These are phyloP conservation scores for Xanthoceras sorbifolium DNA, from an alignment of 345 rosid genomes.

Conservation along the genomic window DNA sequence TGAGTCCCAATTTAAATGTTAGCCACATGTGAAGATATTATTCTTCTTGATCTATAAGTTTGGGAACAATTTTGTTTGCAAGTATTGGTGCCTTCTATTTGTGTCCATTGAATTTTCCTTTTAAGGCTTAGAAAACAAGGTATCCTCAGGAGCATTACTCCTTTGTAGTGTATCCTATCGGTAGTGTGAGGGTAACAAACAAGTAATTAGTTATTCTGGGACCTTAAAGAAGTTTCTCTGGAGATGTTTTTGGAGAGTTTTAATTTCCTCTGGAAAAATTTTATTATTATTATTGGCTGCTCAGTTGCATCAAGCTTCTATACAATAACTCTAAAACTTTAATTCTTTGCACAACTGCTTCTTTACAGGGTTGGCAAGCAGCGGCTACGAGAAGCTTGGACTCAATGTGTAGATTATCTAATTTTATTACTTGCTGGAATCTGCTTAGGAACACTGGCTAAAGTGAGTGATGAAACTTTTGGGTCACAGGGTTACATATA, in stretches of 20 bases:
- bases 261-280: background rate
- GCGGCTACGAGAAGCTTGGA: constrained; percentile 84
- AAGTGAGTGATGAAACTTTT: constrained; percentile 97
- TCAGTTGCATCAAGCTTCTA: background rate
- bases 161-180: background rate
- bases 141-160: background rate
- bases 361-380: constrained; percentile 82
- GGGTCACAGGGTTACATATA: constrained; percentile 89
- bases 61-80: background rate
- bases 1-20: background rate
- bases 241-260: background rate
- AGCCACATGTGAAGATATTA: background rate
- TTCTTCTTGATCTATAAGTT: background rate
- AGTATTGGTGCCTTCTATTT: background rate
- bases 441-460: constrained; percentile 96
- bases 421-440: constrained; percentile 91
- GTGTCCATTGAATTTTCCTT: background rate
- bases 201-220: background rate
- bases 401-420: constrained; percentile 87
- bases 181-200: background rate
- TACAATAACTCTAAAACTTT: background rate
- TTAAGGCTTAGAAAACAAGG: background rate
- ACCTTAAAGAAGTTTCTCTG: background rate
- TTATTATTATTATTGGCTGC: background rate
- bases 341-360: constrained; percentile 4